Evolutionary conservation across 2,329 filamentous ascomycete genomes (phyloP).

Genomic region (Huntiella abstrusa): DNA sequence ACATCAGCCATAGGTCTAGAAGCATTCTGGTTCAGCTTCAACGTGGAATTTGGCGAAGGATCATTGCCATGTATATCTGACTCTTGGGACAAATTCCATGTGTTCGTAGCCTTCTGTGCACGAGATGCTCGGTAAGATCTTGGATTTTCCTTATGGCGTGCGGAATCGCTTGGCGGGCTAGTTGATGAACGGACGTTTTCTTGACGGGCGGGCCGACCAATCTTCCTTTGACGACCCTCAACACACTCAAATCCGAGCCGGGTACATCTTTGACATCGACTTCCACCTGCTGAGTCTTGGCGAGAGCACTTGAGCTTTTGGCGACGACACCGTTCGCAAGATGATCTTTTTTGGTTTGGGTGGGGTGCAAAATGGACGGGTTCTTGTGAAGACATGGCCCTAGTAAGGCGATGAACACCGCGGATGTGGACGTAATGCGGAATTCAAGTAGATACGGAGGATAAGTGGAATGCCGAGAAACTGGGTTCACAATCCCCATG

Average conservation of each 20-base stretch:
- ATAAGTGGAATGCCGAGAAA: no score
- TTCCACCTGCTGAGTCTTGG: conserved; percentile 11
- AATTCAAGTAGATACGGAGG: no score
- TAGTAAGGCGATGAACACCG: no score
- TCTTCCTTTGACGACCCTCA: conserved; percentile 17
- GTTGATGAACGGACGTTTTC: conserved; percentile 5
- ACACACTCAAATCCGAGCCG: conserved; percentile 17
- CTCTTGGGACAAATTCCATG: background rate
- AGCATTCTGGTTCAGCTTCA: background rate
- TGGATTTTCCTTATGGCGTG: background rate
- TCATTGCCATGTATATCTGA: background rate
- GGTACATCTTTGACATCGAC: conserved; percentile 16
- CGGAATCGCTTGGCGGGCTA: background rate
- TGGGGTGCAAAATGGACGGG: conserved; percentile 13
- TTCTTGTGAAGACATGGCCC: background rate
- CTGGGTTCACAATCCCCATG: no score
- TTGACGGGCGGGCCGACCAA: conserved; percentile 17
- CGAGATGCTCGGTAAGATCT: background rate
- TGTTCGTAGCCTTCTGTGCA: background rate
- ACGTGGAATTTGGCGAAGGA: background rate
- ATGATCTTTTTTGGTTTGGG: conserved; percentile 18
- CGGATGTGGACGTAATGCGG: no score
- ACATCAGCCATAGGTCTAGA: background rate
- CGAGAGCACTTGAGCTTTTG: conserved; percentile 19
- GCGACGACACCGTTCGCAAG: conserved; percentile 18